Base-by-base conservation (phyloP, 1,139 yeast genomes). In the Nadsonia starkeyi-henricii region DNA sequence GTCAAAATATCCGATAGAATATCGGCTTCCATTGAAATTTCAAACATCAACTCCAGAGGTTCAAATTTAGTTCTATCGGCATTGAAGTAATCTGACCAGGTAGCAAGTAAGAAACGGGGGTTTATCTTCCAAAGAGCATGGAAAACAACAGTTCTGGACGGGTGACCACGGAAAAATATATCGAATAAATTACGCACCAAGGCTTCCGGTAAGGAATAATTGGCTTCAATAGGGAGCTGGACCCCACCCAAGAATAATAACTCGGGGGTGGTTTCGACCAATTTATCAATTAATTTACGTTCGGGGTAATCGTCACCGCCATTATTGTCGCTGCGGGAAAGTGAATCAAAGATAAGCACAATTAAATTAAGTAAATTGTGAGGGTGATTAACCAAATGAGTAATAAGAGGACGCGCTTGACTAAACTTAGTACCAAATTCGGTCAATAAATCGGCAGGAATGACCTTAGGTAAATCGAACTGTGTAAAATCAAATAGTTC, bases 141-240 rank as follows among this genome's bases (percentile, higher is more conserved):
- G 46, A 62, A 61, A 7, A 56, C 58, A 30, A 62, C 51, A 15
- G 57, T 50, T 33, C 59, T 49, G 2, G 60, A 54, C 8, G 52
- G 46, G 47, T 57, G 59, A 36, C 66, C 65, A 19, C 58, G 55
- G 45, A 65, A 57, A 49, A 64, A 64, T 20, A 62, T 54, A 20
- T 63, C 68, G 48, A 63, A 63, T 42, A 65, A 56, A 46, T 62
- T 63, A 45, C 58, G 58, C 41, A 66, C 53, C 45, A 65, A 61
- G 21, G 66, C 55, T 44, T 62, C 67, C 42, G 63, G 57, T 18
- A 63, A 53, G 7, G 59, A 56, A 9, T 23, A 23, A 5, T 63
- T 60, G 68, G 69, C 63, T 8, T 70, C 70, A 45, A 58, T 58
- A 8, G 67, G 62, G 43, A 63, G 54, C 28, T 58, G 56, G 19